Evolutionary conservation across 805 yeast genomes (phyloP).

Genomic region (Candida multigemmis): DNA sequence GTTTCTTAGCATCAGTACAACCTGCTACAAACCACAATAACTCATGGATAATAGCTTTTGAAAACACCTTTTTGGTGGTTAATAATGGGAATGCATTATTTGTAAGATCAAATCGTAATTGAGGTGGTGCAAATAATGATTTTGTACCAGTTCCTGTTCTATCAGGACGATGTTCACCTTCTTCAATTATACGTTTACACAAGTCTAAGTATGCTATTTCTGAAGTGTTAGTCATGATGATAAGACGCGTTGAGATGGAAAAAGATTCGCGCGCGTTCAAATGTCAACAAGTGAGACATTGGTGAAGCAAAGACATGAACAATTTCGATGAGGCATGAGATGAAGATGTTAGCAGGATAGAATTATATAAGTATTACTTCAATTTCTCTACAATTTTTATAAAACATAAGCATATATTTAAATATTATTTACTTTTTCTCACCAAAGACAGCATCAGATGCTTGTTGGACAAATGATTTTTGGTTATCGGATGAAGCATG

Average conservation of each 20-base stretch:
- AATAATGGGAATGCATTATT: slow-evolving; percentile 75
- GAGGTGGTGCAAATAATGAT: slow-evolving; percentile 93
- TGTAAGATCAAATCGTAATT: slow-evolving; percentile 69
- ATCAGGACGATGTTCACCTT: slow-evolving; percentile 90
- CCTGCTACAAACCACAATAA: slow-evolving; percentile 90
- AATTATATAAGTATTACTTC: too few relatives aligned
- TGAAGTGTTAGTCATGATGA: slow-evolving; percentile 36
- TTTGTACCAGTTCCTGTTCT: slow-evolving; percentile 96
- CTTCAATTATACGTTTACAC: slow-evolving; percentile 63
- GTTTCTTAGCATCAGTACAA: slow-evolving; percentile 73
- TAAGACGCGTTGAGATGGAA: too few relatives aligned
- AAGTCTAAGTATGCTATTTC: slow-evolving; percentile 85
- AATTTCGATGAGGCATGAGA: too few relatives aligned
- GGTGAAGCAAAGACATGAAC: neutral
- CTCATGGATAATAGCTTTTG: slow-evolving; percentile 83
- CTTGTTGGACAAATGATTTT: slow-evolving; percentile 33
- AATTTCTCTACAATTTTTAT: neutral
- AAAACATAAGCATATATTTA: too few relatives aligned
- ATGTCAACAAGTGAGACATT: neutral
- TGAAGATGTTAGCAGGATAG: too few relatives aligned
- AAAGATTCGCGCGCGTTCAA: too few relatives aligned
- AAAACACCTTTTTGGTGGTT: slow-evolving; percentile 88
- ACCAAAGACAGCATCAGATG: slow-evolving; percentile 36
- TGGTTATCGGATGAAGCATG: slow-evolving; percentile 22
- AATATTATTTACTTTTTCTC: slow-evolving; percentile 17